Conservation (phyloP, 2,329 filamentous ascomycete species). For the Sporothrix pallida region DNA sequence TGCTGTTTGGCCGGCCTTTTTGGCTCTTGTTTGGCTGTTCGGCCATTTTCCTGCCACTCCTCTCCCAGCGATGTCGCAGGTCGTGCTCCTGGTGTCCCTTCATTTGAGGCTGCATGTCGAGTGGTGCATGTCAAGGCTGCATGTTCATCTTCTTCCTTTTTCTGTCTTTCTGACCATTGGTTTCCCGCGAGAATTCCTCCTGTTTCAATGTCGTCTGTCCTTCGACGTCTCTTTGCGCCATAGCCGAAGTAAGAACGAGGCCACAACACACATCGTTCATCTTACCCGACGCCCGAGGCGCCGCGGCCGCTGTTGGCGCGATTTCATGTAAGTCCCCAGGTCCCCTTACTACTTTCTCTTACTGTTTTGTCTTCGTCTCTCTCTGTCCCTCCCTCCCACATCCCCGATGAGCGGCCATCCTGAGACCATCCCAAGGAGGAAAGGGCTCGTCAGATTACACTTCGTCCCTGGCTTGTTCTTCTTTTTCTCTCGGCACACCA, state of each 20-base stretch:
- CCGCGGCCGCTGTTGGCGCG: slow-evolving; percentile 22
- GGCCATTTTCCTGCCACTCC: no score
- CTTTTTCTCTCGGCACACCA: background rate
- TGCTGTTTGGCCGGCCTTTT: background rate
- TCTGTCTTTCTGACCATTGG: background rate
- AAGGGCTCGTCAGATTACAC: slow-evolving; percentile 9
- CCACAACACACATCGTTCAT: background rate
- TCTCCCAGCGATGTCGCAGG: slow-evolving; percentile 5
- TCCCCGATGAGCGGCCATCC: slow-evolving; percentile 16
- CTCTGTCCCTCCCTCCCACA: background rate
- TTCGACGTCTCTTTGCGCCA: background rate
- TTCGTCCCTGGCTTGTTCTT: background rate
- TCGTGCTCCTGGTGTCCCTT: background rate
- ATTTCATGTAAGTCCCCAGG: no score
- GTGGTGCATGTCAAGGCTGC: background rate
- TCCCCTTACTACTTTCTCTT: background rate
- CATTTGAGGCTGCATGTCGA: no score
- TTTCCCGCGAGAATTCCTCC: slow-evolving; percentile 21
- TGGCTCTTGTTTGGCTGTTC: no score
- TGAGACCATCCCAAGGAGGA: background rate
- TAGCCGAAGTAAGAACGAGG: slow-evolving; percentile 10
- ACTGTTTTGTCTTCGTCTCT: background rate
- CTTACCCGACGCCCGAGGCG: background rate
- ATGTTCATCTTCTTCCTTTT: background rate
- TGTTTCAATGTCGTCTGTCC: background rate